Evolutionary conservation across 768 basidiomycete species (phyloP).

Genomic region (Sarcodon sp.): DNA sequence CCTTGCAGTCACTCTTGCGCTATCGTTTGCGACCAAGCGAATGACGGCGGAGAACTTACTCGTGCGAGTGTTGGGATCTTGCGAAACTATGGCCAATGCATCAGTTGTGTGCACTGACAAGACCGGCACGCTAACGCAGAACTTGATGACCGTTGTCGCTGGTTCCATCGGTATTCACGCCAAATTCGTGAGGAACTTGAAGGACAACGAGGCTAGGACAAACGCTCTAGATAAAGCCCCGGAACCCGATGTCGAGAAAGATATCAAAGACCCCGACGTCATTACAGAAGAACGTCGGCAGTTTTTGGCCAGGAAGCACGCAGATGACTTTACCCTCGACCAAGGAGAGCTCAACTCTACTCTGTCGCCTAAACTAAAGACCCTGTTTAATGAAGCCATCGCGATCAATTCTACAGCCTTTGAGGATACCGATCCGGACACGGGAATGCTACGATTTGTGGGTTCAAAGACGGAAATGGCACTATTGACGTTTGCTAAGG

Average conservation of each 20-base stretch:
- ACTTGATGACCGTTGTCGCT: slow-evolving; percentile 92
- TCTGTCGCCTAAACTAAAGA: slow-evolving; percentile 45
- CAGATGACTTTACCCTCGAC: slow-evolving; percentile 80
- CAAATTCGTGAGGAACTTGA: slow-evolving; percentile 78
- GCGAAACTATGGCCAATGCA: slow-evolving; percentile 98
- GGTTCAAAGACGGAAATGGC: slow-evolving; percentile 97
- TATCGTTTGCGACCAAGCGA: slow-evolving; percentile 96
- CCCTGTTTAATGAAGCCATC: slow-evolving; percentile 75
- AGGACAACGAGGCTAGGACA: slow-evolving; percentile 56
- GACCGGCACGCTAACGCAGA: slow-evolving; percentile 93
- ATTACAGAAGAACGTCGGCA: background rate
- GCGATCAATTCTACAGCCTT: slow-evolving; percentile 93
- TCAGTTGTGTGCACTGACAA: slow-evolving; percentile 95
- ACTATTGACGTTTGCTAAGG: slow-evolving; percentile 73
- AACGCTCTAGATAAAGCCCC: slow-evolving; percentile 50
- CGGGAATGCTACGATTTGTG: slow-evolving; percentile 51
- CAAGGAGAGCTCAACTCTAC: slow-evolving; percentile 51
- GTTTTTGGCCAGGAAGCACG: slow-evolving; percentile 27
- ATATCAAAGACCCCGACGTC: slow-evolving; percentile 1
- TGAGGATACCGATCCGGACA: slow-evolving; percentile 59
- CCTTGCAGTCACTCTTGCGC: slow-evolving; percentile 88
- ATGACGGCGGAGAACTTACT: slow-evolving; percentile 94
- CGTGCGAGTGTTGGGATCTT: slow-evolving; percentile 90
- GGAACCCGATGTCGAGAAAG: slow-evolving; percentile 2
- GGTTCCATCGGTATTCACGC: slow-evolving; percentile 90